phyloP scores from a whole-genome alignment of 176 grass and related monocot species.

The Triticum dicoccoides region DNA sequence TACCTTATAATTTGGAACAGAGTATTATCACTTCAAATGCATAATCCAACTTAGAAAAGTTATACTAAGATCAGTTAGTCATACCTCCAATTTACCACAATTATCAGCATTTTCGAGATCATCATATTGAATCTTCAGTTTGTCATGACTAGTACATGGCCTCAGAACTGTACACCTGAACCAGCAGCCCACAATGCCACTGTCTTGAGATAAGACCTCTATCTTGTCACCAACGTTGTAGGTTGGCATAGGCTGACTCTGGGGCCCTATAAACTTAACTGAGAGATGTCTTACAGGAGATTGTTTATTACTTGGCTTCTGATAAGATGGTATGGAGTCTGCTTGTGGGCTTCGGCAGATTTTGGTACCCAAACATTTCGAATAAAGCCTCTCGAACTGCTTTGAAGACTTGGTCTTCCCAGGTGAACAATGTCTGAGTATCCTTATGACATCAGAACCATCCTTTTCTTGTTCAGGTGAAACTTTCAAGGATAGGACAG shows the following conservation, averaged over 20 bases:
- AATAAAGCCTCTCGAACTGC: slow-evolving; percentile 55
- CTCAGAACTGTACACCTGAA: slow-evolving; percentile 88
- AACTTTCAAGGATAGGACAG: slow-evolving; percentile 56
- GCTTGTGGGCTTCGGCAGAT: slow-evolving; percentile 45
- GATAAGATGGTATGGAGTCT: slow-evolving; percentile 49
- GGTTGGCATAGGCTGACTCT: slow-evolving; percentile 47
- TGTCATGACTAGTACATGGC: slow-evolving; percentile 67
- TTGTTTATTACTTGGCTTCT: slow-evolving; percentile 40
- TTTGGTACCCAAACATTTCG: slow-evolving; percentile 58
- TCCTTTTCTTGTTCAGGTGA: slow-evolving; percentile 51
- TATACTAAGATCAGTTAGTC: not conserved
- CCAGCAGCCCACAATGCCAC: slow-evolving; percentile 97
- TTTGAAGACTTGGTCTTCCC: slow-evolving; percentile 51
- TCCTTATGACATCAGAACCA: slow-evolving; percentile 14
- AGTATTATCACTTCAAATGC: not conserved
- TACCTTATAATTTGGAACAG: too few species aligned
- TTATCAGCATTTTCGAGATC: slow-evolving; percentile 90
- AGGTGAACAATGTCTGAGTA: slow-evolving; percentile 23
- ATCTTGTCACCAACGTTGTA: slow-evolving; percentile 74
- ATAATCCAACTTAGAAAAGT: slow-evolving; percentile 10
- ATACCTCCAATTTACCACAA: slow-evolving; percentile 79
- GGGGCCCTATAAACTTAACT: slow-evolving; percentile 45
- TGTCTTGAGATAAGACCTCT: slow-evolving; percentile 92
- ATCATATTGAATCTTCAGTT: slow-evolving; percentile 84
- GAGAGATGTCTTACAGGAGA: slow-evolving; percentile 40